Base-by-base conservation (phyloP, 1,284 basidiomycete genomes). In the Bjerkandera adusta region DNA sequence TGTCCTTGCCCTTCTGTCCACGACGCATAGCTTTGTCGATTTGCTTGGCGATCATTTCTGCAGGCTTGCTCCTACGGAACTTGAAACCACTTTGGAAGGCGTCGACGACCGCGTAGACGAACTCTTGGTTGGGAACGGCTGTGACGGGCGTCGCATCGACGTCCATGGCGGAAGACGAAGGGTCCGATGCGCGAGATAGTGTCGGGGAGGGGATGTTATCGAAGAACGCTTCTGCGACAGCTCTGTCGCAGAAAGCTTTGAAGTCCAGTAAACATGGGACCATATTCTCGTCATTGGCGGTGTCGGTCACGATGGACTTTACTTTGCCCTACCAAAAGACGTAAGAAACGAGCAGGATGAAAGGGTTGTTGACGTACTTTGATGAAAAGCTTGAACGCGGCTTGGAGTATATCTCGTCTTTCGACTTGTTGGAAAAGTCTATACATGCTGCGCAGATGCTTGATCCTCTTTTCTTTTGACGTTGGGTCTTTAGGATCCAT, bases 1-100 rank as follows among this genome's bases (percentile, higher is more conserved):
- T 90, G 8, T 79, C 81, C 50, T 77, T 75, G 11, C 76, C 74
- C 38, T 84, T 84, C 64, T 94, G 92, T 0, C 95, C 94, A 48
- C 81, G 83, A 34, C 92, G 79, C 83, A 98, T 87, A 30, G 87
- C 80, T 36, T 75, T 77, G 65, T 98, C 95, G 33, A 98, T 72
- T 61, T 90, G 83, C 62, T 92, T 94, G 10, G 97, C 96, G 48
- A 97, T 89, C 79, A 95, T 86, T 68, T 97, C 95, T 0, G 96
- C 95, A 4, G 93, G 93, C 54, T 90, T 94, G 60, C 85, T 89
- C 45, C 84, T 82, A 18, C 94, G 77, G 20, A 79, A 76, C 59
- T 87, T 89, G 71, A 98, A 88, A 27, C 90, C 92, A 11, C 66
- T 68, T n/a, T 82, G 74, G 67, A 97, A 95, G 0, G 87, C 89